Evolutionary conservation across 176 grass and related monocot genomes (phyloP).

Genomic region (Oryza coarctata): DNA sequence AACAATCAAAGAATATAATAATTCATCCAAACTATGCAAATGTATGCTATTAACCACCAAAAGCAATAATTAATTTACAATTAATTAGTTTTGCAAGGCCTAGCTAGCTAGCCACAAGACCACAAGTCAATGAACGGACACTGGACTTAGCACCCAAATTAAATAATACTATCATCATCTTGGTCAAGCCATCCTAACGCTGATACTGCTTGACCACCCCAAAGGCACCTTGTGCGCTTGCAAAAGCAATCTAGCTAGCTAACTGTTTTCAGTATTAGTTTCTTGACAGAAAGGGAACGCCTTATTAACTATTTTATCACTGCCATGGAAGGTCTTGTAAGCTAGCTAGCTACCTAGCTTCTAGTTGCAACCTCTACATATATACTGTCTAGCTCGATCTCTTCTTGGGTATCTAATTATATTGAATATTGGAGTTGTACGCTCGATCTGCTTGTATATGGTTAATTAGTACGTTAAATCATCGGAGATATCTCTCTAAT

Average conservation of each 20-base stretch:
- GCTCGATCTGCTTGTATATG: background rate
- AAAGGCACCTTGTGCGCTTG: slow-evolving; percentile 25
- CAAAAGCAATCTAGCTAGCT: background rate
- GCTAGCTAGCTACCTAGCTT: background rate
- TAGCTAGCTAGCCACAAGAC: background rate
- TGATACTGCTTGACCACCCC: slow-evolving; percentile 15
- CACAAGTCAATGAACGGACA: background rate
- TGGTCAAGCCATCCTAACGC: slow-evolving; percentile 22
- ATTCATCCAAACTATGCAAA: background rate
- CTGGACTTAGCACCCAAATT: background rate
- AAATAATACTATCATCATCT: background rate
- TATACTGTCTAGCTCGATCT: background rate
- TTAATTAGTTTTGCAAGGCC: background rate
- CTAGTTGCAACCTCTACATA: no score
- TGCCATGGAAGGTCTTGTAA: background rate
- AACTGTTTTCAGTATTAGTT: slow-evolving; percentile 19
- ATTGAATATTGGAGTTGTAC: background rate
- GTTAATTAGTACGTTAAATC: background rate
- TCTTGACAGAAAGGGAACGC: background rate
- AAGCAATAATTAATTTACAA: background rate
- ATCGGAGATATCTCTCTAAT: no score
- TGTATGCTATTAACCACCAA: background rate
- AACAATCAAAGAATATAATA: slow-evolving; percentile 5
- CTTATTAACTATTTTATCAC: background rate
- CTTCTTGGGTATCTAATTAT: background rate